Base-by-base conservation (phyloP, 495 filamentous ascomycete genomes). In the Evernia prunastri region DNA sequence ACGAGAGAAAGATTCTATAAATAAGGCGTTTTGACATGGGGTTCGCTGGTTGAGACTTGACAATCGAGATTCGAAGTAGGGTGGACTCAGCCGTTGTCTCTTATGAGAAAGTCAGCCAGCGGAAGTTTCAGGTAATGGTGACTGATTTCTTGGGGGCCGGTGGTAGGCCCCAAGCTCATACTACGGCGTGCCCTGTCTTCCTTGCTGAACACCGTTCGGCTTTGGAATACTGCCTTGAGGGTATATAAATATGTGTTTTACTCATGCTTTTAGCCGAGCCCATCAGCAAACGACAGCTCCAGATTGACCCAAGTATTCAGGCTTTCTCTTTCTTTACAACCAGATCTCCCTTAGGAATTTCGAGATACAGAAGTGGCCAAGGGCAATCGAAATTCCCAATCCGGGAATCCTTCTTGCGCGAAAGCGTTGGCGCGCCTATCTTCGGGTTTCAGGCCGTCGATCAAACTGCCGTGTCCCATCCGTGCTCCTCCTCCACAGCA, bases 391-490 rank as follows among this genome's bases (percentile, higher is more conserved):
- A 15, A 33, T 54, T 20, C 51, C 27, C 6, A 35, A 27, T 51
- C 12, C 10, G 29, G 29, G 20, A 31, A 31, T 3, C 27, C 20
- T 33, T 9, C 6, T 33, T 54, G 27, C 29, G 58, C 36, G n/a
- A 42, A 51, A 31, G 63, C 45, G 67, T 69, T 66, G 67, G 67
- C 56, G 67, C 67, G 63, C 45, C 35, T 69, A 66, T 63, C 31
- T 60, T 61, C n/a, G 43, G 58, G 68, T 69, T 67, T 69, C 68
- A 69, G 65, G 29, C 45, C 54, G 68, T 58, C 65, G 68, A 69
- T 69, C 61, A 69, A 67, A 67, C 56, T 42, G 31, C 31, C 56
- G 33, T 35, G 4, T 56, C 42, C 33, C 36, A 31, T 47, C 47
- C 56, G 47, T 40, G 12, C 45, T 63, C 56, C 25, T 36, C 35